Evolutionary conservation across 108 stramenopile species (phyloP).

Genomic region (Stephanodiscus triporus): DNA sequence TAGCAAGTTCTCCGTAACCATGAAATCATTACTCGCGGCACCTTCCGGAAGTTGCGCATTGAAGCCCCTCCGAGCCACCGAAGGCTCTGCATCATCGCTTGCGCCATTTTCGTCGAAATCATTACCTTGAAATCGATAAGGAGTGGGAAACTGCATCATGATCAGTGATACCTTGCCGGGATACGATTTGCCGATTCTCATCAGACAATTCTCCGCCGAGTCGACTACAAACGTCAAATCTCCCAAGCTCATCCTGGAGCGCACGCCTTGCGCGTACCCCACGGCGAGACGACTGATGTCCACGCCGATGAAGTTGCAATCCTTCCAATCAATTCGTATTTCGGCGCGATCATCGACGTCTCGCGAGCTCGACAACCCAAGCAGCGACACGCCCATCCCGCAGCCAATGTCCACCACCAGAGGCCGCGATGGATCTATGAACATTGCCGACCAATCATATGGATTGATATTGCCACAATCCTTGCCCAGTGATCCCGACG

Average conservation of each 20-base stretch:
- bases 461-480: background rate
- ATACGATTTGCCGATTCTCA: slow-evolving; percentile 49
- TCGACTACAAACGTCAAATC: slow-evolving; percentile 58
- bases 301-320: slow-evolving; percentile 75
- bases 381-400: slow-evolving; percentile 77
- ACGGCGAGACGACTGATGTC: slow-evolving; percentile 70
- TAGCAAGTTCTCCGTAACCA: slow-evolving; percentile 68
- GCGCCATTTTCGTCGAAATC: background rate
- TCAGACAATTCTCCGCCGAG: slow-evolving; percentile 59
- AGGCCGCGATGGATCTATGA: slow-evolving; percentile 56
- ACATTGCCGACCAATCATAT: slow-evolving; percentile 52
- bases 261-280: slow-evolving; percentile 60
- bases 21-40: slow-evolving; percentile 57
- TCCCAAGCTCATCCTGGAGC: slow-evolving; percentile 54
- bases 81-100: slow-evolving; percentile 13
- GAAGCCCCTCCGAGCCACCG: slow-evolving; percentile 24
- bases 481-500: background rate
- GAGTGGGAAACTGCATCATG: slow-evolving; percentile 82
- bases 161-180: slow-evolving; percentile 56
- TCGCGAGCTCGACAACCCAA: slow-evolving; percentile 53
- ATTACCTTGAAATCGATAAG: slow-evolving; percentile 50
- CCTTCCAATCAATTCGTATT: slow-evolving; percentile 36
- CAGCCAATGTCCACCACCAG: slow-evolving; percentile 84
- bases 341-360: background rate
- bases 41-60: slow-evolving; percentile 77